Evolutionary conservation across 2,329 filamentous ascomycete genomes (phyloP), one percentile per base, ranked within the genome.

Genomic region (Lecanicillium sp.): DNA sequence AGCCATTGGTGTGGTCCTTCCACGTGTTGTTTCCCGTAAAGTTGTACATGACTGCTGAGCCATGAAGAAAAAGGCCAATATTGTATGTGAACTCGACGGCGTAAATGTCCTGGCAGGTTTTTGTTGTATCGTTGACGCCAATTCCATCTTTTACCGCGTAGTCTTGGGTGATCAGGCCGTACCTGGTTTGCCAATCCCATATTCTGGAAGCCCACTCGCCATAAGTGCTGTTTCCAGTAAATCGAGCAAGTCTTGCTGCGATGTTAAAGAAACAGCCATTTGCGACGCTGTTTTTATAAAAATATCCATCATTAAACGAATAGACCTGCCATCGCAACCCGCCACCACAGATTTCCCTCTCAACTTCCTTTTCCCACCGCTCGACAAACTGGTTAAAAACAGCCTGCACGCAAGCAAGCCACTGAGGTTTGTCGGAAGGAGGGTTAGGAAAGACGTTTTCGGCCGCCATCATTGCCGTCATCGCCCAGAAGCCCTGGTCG

Each of bases 251-350:
- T 11, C 86, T 78, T 5, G 85, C 70, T 16, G 75, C 78, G 14
- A 83, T 54, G 55, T 83, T 80, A 62, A 83, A 82, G 58, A 83
- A 81, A 58, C 76, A 79, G 6, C 78, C 78, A 61, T 83, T 83
- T 33, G 76, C 75, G 48, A 83, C 80, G 17, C 73, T 70, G 60
- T 83, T 83, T 52, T 83, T 81, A 64, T 81, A 81, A 58, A 74
- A 67, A 60, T 66, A 80, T 36, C 85, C 85, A 39, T 69, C 74
- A 62, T 88, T 87, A 62, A 80, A 84, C 12, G 75, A 69, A 63
- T 82, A 89, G 43, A 94, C 83, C 63, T 94, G 87, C 88, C 88
- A 94, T 46, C 83, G 77, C 47, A 94, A 61, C 8, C 87, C 87
- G 36, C 87, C 87, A 34, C 63, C 67, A 58, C 87, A 94, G 11